phyloP scores from a whole-genome alignment of 352 stramenopile species.

The Pythium coloratum region DNA sequence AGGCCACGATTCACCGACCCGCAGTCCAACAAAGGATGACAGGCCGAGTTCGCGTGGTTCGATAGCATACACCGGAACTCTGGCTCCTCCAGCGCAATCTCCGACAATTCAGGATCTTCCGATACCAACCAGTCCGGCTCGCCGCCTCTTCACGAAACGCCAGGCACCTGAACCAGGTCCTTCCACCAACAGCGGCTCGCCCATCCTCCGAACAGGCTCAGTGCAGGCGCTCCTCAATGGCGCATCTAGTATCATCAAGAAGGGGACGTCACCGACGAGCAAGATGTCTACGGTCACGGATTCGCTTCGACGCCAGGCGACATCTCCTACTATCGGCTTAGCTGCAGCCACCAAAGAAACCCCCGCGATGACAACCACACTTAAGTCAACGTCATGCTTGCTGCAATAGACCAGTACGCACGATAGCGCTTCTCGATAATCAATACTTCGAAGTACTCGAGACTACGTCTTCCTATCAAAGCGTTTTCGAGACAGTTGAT shows the following conservation, averaged over 20 bases:
- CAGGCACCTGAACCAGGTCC: neutral
- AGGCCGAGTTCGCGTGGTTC: neutral
- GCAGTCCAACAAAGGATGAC: neutral
- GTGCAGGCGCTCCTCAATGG: conserved; percentile 16
- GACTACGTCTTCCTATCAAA: no score
- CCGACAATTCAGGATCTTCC: neutral
- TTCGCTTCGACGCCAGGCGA: neutral
- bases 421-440: no score
- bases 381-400: conserved; percentile 10
- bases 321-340: neutral
- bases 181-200: conserved; percentile 37
- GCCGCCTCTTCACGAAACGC: conserved; percentile 22
- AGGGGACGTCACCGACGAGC: neutral
- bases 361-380: neutral
- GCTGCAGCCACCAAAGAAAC: neutral
- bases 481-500: no score
- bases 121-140: neutral
- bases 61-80: neutral
- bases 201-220: conserved; percentile 17
- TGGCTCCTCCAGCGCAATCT: neutral
- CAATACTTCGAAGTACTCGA: no score
- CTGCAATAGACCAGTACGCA: conserved; percentile 5
- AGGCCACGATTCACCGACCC: neutral
- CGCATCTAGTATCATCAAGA: neutral
- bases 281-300: neutral